Evolutionary conservation across 257 asterid genomes (phyloP).

Genomic region (Solanum bukasovii): DNA sequence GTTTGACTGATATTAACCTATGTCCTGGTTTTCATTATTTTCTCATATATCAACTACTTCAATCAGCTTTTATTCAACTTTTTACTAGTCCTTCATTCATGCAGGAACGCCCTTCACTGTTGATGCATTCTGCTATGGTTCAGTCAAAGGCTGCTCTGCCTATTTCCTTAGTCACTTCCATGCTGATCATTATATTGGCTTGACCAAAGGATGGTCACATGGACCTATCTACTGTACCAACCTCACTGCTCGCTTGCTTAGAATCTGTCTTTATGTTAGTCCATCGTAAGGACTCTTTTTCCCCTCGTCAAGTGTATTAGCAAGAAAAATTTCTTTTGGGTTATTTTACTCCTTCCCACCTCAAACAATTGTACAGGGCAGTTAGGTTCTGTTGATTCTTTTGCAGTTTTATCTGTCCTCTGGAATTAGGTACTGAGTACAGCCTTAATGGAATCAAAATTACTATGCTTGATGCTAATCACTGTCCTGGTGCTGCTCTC

Average conservation of each 20-base stretch:
- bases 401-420: conserved; percentile 4
- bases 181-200: conserved; percentile 20
- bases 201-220: conserved; percentile 16
- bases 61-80: neutral
- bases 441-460: conserved; percentile 12
- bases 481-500: conserved; percentile 26
- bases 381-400: neutral
- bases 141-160: conserved; percentile 4
- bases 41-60: neutral
- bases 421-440: conserved; percentile 8
- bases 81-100: neutral
- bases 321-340: neutral
- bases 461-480: conserved; percentile 22
- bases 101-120: conserved; percentile 20
- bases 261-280: conserved; percentile 9
- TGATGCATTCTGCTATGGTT: conserved; percentile 21
- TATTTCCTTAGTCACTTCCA: conserved; percentile 20
- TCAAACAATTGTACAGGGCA: neutral
- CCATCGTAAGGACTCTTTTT: conserved; percentile 4
- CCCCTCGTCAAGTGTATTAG: neutral
- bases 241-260: conserved; percentile 17
- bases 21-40: neutral
- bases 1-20: neutral
- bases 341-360: neutral
- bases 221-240: conserved; percentile 19